Evolutionary conservation across 345 rosid genomes (phyloP).

Genomic region (Camelina laxa): DNA sequence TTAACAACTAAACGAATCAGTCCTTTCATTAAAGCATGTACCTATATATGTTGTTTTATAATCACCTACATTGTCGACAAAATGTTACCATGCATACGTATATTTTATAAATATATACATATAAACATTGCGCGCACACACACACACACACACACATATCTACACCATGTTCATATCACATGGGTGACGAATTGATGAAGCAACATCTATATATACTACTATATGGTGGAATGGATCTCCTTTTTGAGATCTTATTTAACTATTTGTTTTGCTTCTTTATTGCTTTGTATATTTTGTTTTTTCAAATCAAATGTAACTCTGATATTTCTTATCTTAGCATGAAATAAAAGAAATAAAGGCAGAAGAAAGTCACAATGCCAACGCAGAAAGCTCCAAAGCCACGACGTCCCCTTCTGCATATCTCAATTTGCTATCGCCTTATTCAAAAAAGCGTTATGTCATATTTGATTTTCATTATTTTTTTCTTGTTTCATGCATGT

Average conservation of each 20-base stretch:
- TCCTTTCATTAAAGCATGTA: conserved; percentile 14
- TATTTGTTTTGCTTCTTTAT: neutral
- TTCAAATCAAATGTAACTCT: conserved; percentile 15
- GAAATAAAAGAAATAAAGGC: conserved; percentile 30
- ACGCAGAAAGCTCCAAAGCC: conserved; percentile 44
- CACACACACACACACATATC: neutral
- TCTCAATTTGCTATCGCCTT: conserved; percentile 16
- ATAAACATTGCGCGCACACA: neutral
- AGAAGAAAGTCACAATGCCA: conserved; percentile 35
- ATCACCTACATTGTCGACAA: conserved; percentile 18
- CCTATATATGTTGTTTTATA: too few species aligned
- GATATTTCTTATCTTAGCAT: conserved; percentile 40
- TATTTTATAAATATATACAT: too few species aligned
- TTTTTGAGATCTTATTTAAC: conserved; percentile 25
- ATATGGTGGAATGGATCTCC: conserved; percentile 36
- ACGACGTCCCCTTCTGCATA: conserved; percentile 35
- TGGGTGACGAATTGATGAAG: conserved; percentile 46
- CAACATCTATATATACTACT: conserved; percentile 9
- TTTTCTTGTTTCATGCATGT: conserved; percentile 12
- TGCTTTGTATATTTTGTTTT: neutral
- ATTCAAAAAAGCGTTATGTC: conserved; percentile 23
- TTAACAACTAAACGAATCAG: conserved; percentile 36
- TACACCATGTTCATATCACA: conserved; percentile 36
- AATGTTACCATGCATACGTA: conserved; percentile 1
- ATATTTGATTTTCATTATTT: conserved; percentile 21